These are phyloP conservation scores for Trichoderma breve DNA, from an alignment of 2,329 filamentous ascomycete species.

Conservation along the genomic window DNA sequence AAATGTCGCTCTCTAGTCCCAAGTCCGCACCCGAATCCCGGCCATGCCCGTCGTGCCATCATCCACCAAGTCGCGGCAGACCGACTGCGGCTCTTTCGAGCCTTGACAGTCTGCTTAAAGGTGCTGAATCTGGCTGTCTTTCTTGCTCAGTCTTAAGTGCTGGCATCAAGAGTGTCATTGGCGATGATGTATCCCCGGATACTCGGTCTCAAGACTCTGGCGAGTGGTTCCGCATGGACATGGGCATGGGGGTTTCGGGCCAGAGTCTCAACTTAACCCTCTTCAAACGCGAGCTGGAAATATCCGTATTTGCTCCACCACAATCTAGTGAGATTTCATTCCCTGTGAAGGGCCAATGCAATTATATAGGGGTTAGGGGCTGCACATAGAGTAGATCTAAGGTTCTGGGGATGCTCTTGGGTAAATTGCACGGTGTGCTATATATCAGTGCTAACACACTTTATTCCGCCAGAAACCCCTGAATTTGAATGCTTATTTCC, in stretches of 20 bases:
- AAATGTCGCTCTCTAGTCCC: not conserved
- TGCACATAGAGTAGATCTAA: not conserved
- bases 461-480: not conserved
- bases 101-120: not conserved
- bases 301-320: constrained; percentile 14
- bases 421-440: not conserved
- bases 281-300: not conserved
- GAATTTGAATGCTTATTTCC: not conserved
- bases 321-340: not conserved
- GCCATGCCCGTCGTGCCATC: not conserved
- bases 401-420: not conserved
- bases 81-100: not conserved
- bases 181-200: not conserved
- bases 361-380: not conserved
- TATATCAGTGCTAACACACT: not conserved
- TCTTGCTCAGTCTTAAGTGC: not conserved
- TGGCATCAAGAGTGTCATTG: not conserved
- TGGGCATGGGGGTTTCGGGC: not conserved
- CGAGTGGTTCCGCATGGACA: constrained; percentile 3
- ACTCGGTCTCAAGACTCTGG: not conserved
- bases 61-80: not conserved
- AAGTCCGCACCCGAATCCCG: constrained; percentile 10
- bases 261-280: not conserved
- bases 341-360: not conserved
- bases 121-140: not conserved